Percentiles rank a stretch among this genome's conserved stretches.
These are phyloP conservation scores for Fraxinus velutina DNA, from an alignment of 305 asterid genomes.

Conservation along the genomic window DNA sequence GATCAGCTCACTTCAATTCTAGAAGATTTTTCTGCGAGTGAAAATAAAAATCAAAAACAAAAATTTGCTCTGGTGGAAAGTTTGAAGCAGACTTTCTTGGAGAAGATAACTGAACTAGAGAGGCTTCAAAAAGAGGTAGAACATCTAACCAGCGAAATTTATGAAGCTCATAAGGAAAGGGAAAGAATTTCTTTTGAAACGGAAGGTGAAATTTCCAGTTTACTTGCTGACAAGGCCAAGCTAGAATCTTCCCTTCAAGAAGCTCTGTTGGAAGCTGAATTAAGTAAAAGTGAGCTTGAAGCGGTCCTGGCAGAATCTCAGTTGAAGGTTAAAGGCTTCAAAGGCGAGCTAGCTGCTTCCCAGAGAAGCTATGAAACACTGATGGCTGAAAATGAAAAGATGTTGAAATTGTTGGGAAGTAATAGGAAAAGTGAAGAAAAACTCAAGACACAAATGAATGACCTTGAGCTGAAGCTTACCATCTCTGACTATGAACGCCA, in stretches of 20 bases:
- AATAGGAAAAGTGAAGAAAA: conserved; percentile 61
- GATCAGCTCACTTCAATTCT: conserved; percentile 39
- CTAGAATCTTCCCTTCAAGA: conserved; percentile 49
- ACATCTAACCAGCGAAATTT: conserved; percentile 33
- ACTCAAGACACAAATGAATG: conserved; percentile 52
- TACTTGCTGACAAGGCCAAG: conserved; percentile 41
- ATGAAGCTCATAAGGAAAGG: conserved; percentile 35
- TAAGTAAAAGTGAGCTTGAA: conserved; percentile 33
- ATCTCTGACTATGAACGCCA: conserved; percentile 63
- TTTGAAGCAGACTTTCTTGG: conserved; percentile 28
- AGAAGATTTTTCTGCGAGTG: conserved; percentile 43
- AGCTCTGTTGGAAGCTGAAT: conserved; percentile 32
- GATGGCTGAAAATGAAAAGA: conserved; percentile 49
- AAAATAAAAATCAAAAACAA: conserved; percentile 37
- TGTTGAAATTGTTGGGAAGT: conserved; percentile 39
- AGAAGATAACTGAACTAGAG: conserved; percentile 37
- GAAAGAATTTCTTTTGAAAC: conserved; percentile 40
- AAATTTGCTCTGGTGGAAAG: conserved; percentile 34
- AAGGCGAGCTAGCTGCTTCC: conserved; percentile 37
- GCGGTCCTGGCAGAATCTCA: conserved; percentile 35
- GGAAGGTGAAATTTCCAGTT: conserved; percentile 36
- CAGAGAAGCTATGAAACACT: conserved; percentile 34
- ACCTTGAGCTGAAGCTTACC: conserved; percentile 72
- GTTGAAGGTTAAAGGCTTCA: conserved; percentile 38
- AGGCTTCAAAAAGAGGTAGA: conserved; percentile 40